phyloP scores from a whole-genome alignment of 2,329 filamentous ascomycete species.

The Xylaria sp. region DNA sequence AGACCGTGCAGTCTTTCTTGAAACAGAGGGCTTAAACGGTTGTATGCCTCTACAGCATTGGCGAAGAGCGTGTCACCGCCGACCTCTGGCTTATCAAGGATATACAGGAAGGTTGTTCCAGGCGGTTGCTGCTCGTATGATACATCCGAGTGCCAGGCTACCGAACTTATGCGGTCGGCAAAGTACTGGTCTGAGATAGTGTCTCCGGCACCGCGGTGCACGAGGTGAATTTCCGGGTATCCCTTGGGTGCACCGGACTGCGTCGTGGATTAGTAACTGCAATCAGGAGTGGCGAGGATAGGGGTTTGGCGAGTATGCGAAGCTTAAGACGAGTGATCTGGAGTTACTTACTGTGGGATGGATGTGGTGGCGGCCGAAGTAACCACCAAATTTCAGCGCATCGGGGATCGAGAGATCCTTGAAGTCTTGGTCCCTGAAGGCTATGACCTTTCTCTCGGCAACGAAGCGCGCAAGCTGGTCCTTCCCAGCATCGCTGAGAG shows the following conservation, averaged over 20 bases:
- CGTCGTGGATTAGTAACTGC: conserved; percentile 4
- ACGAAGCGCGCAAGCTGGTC: conserved; percentile 81
- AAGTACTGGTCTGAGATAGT: conserved; percentile 70
- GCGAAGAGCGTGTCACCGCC: conserved; percentile 89
- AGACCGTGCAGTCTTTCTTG: conserved; percentile 83
- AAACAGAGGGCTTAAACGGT: conserved; percentile 81
- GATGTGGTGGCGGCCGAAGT: conserved; percentile 85
- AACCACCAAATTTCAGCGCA: conserved; percentile 75
- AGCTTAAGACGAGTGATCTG: too few relatives aligned
- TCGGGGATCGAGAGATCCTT: conserved; percentile 75
- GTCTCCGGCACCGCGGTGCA: conserved; percentile 77
- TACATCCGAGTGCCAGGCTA: conserved; percentile 91
- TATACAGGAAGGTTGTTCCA: conserved; percentile 88
- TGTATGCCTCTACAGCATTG: conserved; percentile 83
- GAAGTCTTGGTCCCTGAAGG: conserved; percentile 81
- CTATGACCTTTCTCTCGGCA: conserved; percentile 80
- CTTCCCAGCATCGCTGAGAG: conserved; percentile 74
- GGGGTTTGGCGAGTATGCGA: neutral
- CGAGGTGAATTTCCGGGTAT: conserved; percentile 80
- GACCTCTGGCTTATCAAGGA: conserved; percentile 81
- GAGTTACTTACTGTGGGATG: conserved; percentile 67
- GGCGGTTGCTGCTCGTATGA: conserved; percentile 90
- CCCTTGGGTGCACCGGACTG: conserved; percentile 76
- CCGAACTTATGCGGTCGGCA: conserved; percentile 75
- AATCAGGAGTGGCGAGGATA: neutral